Conservation (phyloP, 768 basidiomycete species). For the Mycena metata region DNA sequence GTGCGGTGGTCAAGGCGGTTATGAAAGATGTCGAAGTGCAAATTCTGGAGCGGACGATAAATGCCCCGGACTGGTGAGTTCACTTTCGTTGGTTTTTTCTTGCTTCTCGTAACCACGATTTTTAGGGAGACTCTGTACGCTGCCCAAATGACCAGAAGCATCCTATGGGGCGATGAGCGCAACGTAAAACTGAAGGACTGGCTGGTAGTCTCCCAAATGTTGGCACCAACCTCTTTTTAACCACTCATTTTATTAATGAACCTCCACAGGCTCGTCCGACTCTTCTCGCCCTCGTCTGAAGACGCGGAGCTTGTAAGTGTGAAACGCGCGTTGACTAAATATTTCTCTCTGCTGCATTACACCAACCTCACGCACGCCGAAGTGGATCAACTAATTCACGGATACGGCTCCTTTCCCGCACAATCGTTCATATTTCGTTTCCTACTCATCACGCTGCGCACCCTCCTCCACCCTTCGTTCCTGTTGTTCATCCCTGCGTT, state of each 20-base stretch:
- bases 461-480: conserved; percentile 60
- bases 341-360: conserved; percentile 67
- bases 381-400: conserved; percentile 43
- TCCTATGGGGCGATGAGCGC: conserved; percentile 67
- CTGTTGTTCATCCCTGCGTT: conserved; percentile 58
- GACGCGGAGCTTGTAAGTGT: conserved; percentile 43
- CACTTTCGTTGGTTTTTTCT: conserved; percentile 20
- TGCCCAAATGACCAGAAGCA: conserved; percentile 67
- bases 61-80: conserved; percentile 76
- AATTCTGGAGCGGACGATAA: conserved; percentile 68
- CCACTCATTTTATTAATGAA: conserved; percentile 48
- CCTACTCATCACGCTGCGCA: conserved; percentile 46
- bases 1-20: conserved; percentile 68
- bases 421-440: conserved; percentile 34
- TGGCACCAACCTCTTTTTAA: conserved; percentile 38
- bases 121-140: conserved; percentile 73
- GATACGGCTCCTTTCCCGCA: conserved; percentile 41
- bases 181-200: conserved; percentile 63
- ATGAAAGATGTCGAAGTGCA: conserved; percentile 64
- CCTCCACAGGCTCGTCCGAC: conserved; percentile 47
- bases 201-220: conserved; percentile 72
- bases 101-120: conserved; percentile 18
- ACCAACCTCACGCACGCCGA: conserved; percentile 65
- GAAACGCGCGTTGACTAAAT: conserved; percentile 65
- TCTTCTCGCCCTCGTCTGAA: conserved; percentile 37